Evolutionary conservation across 2,329 filamentous ascomycete genomes (phyloP).

Genomic region (Diaporthe vaccinii): DNA sequence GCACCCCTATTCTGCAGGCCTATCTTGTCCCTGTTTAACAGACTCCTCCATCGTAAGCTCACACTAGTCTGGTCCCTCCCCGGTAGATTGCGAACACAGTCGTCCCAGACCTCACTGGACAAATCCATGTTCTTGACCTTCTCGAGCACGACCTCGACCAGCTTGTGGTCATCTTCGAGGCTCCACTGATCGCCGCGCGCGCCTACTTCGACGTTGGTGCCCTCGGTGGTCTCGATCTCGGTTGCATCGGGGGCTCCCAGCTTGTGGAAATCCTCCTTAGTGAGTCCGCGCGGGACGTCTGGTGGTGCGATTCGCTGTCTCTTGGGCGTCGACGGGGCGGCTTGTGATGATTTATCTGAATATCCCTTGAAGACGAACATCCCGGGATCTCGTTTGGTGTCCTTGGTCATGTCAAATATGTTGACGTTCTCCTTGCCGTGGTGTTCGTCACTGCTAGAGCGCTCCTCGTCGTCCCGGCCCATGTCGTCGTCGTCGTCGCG

Average conservation of each 20-base stretch:
- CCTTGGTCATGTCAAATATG: slow-evolving; percentile 35
- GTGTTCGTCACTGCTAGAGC: slow-evolving; percentile 43
- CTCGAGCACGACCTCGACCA: slow-evolving; percentile 77
- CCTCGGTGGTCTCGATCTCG: slow-evolving; percentile 38
- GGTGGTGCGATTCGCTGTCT: slow-evolving; percentile 72
- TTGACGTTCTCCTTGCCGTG: slow-evolving; percentile 45
- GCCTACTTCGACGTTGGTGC: slow-evolving; percentile 58
- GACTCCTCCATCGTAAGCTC: slow-evolving; percentile 72
- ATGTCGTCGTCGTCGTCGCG: slow-evolving; percentile 62
- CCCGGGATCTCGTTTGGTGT: slow-evolving; percentile 14
- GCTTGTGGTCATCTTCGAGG: slow-evolving; percentile 72
- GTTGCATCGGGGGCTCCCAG: slow-evolving; percentile 46
- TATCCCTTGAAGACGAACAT: slow-evolving; percentile 33
- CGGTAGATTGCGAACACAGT: slow-evolving; percentile 71
- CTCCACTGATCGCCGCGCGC: slow-evolving; percentile 68
- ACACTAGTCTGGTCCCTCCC: slow-evolving; percentile 71
- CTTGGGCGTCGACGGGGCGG: slow-evolving; percentile 67
- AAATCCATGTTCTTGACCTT: slow-evolving; percentile 67
- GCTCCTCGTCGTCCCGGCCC: slow-evolving; percentile 54
- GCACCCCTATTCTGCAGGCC: slow-evolving; percentile 65
- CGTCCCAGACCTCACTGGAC: slow-evolving; percentile 75
- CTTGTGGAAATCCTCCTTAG: slow-evolving; percentile 69
- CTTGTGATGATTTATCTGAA: slow-evolving; percentile 41
- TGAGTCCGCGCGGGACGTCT: slow-evolving; percentile 71
- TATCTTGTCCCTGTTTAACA: slow-evolving; percentile 71